These are phyloP conservation scores for Euphorbia celastroides DNA, from an alignment of 441 rosid genomes.

Conservation along the genomic window DNA sequence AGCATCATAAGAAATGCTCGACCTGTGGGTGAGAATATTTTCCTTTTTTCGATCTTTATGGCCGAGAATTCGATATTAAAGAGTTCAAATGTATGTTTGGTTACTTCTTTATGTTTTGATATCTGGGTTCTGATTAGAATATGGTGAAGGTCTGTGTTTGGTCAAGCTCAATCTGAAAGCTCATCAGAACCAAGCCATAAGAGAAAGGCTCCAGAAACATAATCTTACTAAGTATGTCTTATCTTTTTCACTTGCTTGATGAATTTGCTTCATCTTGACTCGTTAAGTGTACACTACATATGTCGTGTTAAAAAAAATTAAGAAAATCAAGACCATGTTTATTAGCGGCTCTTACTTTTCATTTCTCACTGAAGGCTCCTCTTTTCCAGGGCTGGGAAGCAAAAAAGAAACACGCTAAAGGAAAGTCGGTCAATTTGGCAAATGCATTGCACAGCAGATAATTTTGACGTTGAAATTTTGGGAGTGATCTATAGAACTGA, in stretches of 20 bases:
- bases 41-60: background rate
- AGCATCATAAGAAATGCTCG: slow-evolving; percentile 86
- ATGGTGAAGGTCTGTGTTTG: slow-evolving; percentile 68
- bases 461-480: background rate
- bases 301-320: background rate
- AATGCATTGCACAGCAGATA: background rate
- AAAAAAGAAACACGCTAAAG: background rate
- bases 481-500: background rate
- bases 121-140: background rate
- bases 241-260: background rate
- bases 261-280: background rate
- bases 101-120: slow-evolving; percentile 9
- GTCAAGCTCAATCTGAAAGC: slow-evolving; percentile 64
- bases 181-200: slow-evolving; percentile 52
- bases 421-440: background rate
- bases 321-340: background rate
- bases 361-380: background rate
- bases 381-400: background rate
- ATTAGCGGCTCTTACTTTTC: background rate
- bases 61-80: background rate
- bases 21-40: slow-evolving; percentile 72
- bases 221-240: slow-evolving; percentile 13
- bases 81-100: slow-evolving; percentile 13
- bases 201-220: slow-evolving; percentile 63
- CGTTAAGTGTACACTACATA: background rate